A percentile compares a stretch with the other conserved stretches of the same genome.
Evolutionary conservation across 139 green algal genomes (phyloP).

Genomic region (Penium margaritaceum): DNA sequence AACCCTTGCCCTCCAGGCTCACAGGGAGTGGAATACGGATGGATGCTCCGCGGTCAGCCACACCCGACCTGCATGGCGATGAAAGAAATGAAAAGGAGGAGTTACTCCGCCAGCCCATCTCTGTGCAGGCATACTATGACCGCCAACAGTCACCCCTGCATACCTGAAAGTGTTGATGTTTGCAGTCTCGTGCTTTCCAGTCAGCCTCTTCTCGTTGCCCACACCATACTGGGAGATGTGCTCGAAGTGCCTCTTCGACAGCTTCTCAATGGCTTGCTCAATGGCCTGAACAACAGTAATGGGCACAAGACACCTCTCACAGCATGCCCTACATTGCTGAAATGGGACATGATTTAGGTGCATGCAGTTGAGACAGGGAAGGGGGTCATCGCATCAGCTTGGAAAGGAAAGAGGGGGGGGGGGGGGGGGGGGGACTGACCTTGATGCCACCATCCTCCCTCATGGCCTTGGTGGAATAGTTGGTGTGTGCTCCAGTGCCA

Average conservation of each 20-base stretch:
- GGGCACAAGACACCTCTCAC: too few relatives aligned
- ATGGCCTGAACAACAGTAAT: constrained; percentile 60
- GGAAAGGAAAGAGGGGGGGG: too few relatives aligned
- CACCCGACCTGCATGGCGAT: constrained; percentile 53
- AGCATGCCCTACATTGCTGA: too few relatives aligned
- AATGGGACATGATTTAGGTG: too few relatives aligned
- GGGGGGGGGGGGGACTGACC: too few relatives aligned
- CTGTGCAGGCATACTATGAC: too few relatives aligned
- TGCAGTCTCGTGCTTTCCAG: constrained; percentile 83
- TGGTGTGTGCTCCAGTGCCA: constrained; percentile 86
- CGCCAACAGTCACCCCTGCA: too few relatives aligned
- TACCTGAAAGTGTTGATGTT: constrained; percentile 91
- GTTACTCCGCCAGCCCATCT: too few relatives aligned
- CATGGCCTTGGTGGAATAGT: constrained; percentile 92
- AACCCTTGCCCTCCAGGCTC: constrained; percentile 59
- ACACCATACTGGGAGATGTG: constrained; percentile 71
- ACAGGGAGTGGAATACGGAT: constrained; percentile 68
- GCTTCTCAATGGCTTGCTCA: constrained; percentile 78
- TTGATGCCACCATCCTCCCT: constrained; percentile 50
- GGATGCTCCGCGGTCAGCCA: constrained; percentile 89
- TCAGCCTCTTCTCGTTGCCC: constrained; percentile 95
- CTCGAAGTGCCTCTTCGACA: constrained; percentile 73
- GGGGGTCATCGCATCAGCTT: too few relatives aligned
- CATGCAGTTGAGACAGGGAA: too few relatives aligned
- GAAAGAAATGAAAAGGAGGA: background rate